These are phyloP conservation scores for Taphrina populina DNA, from an alignment of 1,139 yeast species.

Conservation along the genomic window DNA sequence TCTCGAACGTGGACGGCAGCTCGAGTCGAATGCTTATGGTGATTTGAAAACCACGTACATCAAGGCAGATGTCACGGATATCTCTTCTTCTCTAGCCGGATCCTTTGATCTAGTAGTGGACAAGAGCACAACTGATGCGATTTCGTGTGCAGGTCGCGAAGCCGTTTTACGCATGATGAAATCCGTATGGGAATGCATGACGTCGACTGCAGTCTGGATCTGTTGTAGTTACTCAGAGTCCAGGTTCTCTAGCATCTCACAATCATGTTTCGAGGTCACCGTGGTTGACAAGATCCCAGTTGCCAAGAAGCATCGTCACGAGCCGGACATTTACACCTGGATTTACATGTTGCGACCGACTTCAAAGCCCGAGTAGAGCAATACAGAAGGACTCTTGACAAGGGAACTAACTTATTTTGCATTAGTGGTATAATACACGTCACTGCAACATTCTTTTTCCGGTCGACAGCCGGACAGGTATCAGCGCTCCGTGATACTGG, in stretches of 20 bases:
- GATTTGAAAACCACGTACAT: not conserved
- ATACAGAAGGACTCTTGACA: no score
- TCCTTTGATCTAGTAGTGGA: conserved; percentile 1
- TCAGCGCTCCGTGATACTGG: no score
- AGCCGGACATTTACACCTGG: conserved; percentile 9
- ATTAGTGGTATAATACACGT: no score
- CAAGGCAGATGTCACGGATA: not conserved
- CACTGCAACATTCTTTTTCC: no score
- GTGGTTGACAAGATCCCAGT: not conserved
- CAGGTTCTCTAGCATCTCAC: not conserved
- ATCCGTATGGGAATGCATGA: not conserved
- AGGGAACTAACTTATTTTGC: no score
- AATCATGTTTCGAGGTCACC: not conserved
- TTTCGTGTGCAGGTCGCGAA: not conserved
- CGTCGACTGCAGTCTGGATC: not conserved
- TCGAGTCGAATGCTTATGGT: not conserved
- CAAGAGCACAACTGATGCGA: conserved; percentile 11
- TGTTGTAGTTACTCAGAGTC: conserved; percentile 8
- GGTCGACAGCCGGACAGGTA: no score
- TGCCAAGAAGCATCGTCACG: not conserved
- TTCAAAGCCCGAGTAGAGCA: no score
- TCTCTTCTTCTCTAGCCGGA: not conserved
- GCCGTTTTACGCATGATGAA: not conserved
- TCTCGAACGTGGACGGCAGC: not conserved
- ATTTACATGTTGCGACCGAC: conserved; percentile 3